Conservation (phyloP, 768 basidiomycete genomes). For the Xerocomus potaroensis region DNA sequence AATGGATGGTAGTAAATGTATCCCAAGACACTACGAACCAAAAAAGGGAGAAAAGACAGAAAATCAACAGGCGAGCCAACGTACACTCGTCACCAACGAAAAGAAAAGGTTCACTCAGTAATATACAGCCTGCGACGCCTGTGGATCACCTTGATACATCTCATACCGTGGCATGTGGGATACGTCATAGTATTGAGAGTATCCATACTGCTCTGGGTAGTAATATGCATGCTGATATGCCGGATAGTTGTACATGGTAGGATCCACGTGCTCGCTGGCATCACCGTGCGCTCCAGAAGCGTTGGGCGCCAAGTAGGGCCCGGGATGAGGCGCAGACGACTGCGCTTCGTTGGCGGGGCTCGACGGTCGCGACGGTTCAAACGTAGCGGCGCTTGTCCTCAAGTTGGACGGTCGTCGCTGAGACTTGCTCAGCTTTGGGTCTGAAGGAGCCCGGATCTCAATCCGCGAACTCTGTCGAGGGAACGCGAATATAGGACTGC, state of each 20-base stretch:
- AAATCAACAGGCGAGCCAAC: constrained; percentile 13
- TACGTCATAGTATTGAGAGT: constrained; percentile 66
- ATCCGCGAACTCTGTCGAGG: constrained; percentile 68
- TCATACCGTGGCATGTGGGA: constrained; percentile 64
- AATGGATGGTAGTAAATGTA: constrained; percentile 19
- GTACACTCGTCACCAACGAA: constrained; percentile 2
- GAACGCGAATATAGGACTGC: constrained; percentile 68
- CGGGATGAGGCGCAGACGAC: constrained; percentile 5
- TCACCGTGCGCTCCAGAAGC: constrained; percentile 15
- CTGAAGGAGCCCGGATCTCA: constrained; percentile 64
- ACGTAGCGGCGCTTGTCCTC: constrained; percentile 48
- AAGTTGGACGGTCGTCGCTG: constrained; percentile 37
- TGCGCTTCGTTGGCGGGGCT: constrained; percentile 22
- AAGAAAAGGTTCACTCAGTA: constrained; percentile 40
- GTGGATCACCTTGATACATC: constrained; percentile 54
- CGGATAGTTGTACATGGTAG: constrained; percentile 49
- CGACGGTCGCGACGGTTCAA: constrained; percentile 41
- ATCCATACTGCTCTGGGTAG: constrained; percentile 66
- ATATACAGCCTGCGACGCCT: constrained; percentile 51
- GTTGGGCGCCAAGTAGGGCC: constrained; percentile 11
- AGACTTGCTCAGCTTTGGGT: constrained; percentile 20
- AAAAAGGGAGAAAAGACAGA: constrained; percentile 6
- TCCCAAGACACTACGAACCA: constrained; percentile 19
- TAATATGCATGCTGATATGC: constrained; percentile 62
- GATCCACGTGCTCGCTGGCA: constrained; percentile 23